phyloP scores from a whole-genome alignment of 306 rosid species.

The Calophaca sinica region DNA sequence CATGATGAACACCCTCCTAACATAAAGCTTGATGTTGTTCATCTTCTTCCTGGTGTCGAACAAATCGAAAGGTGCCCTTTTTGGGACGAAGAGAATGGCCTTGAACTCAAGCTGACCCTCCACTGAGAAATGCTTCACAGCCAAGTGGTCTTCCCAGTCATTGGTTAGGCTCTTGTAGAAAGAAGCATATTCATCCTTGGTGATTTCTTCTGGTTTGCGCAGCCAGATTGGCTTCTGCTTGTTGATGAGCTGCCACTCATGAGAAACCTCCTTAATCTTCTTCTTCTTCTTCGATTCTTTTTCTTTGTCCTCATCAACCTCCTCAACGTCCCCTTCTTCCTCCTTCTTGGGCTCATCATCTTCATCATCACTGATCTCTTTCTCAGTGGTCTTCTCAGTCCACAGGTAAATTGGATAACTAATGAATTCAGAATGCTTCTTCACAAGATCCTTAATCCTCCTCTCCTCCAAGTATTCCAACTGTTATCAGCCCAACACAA shows the following conservation, averaged over 20 bases:
- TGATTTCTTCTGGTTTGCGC: constrained; percentile 79
- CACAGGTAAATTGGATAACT: constrained; percentile 74
- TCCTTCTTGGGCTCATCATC: constrained; percentile 75
- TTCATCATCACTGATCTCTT: constrained; percentile 76
- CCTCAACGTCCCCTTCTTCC: constrained; percentile 69
- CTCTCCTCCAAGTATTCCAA: constrained; percentile 77
- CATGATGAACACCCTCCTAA: constrained; percentile 79
- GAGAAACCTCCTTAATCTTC: constrained; percentile 73
- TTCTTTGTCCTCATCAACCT: constrained; percentile 65
- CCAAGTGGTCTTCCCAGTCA: constrained; percentile 81
- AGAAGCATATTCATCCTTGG: constrained; percentile 72
- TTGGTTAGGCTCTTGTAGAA: constrained; percentile 81
- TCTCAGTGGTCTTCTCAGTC: constrained; percentile 76
- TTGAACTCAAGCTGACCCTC: constrained; percentile 84
- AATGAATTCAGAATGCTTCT: constrained; percentile 77
- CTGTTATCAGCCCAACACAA: constrained; percentile 36
- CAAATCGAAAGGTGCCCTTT: constrained; percentile 77
- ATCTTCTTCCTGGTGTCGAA: constrained; percentile 75
- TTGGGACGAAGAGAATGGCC: constrained; percentile 70
- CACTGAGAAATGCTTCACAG: constrained; percentile 75
- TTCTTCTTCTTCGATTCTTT: constrained; percentile 64
- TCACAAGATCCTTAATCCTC: constrained; percentile 76
- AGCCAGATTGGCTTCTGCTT: constrained; percentile 82
- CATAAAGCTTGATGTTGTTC: constrained; percentile 81
- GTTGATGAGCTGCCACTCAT: constrained; percentile 78